Percentiles rank a stretch among this genome's conserved stretches.
Evolutionary conservation across 495 filamentous ascomycete species (phyloP).

Genomic region (Evernia prunastri): DNA sequence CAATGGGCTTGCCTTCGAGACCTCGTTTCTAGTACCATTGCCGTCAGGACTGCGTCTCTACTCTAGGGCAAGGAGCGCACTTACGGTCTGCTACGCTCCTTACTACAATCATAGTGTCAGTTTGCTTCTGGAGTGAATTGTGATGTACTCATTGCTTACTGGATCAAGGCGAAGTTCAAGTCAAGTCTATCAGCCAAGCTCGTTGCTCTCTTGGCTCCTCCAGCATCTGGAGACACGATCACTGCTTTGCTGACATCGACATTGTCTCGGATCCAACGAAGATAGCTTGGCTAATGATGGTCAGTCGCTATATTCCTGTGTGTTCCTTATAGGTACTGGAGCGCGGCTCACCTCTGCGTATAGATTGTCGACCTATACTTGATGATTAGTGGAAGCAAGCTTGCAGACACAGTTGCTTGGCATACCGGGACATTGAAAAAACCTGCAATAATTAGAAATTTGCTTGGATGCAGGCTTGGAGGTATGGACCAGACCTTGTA

Average conservation of each 20-base stretch:
- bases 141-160: slow-evolving; percentile 35
- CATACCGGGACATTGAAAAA: slow-evolving; percentile 94
- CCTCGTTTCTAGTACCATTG: neutral
- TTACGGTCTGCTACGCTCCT: slow-evolving; percentile 90
- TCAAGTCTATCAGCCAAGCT: slow-evolving; percentile 49
- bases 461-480: slow-evolving; percentile 39
- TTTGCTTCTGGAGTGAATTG: neutral
- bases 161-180: slow-evolving; percentile 93
- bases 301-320: slow-evolving; percentile 51
- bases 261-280: slow-evolving; percentile 79
- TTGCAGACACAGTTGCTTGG: neutral
- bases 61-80: slow-evolving; percentile 55
- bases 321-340: neutral
- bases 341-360: slow-evolving; percentile 60
- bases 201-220: slow-evolving; percentile 85
- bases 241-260: slow-evolving; percentile 76
- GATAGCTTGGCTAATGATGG: slow-evolving; percentile 42
- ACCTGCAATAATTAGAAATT: slow-evolving; percentile 62
- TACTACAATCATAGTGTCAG: slow-evolving; percentile 32
- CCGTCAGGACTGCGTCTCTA: neutral
- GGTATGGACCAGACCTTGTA: slow-evolving; percentile 35
- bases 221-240: slow-evolving; percentile 94
- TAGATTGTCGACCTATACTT: slow-evolving; percentile 59
- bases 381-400: neutral
- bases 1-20: neutral